Percentiles rank a stretch among this genome's conserved stretches.
Evolutionary conservation across 2,329 filamentous ascomycete species (phyloP).

Genomic region (Xylaria sp.): DNA sequence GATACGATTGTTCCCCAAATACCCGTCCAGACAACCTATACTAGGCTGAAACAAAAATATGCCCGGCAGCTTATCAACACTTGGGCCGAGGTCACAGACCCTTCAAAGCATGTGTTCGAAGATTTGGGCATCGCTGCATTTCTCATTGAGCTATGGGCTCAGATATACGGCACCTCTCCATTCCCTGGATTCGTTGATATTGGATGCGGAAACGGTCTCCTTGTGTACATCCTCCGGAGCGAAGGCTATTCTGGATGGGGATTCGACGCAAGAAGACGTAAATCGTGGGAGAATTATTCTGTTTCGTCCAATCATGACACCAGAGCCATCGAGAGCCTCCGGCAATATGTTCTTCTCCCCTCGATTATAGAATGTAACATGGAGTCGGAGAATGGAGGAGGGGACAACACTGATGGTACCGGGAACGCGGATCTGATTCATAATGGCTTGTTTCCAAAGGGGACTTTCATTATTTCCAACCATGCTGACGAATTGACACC

Average conservation of each 20-base stretch:
- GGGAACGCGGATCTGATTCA: constrained; percentile 42
- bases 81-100: constrained; percentile 88
- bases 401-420: constrained; percentile 9
- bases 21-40: constrained; percentile 80
- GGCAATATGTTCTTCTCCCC: constrained; percentile 54
- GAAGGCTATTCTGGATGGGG: constrained; percentile 89
- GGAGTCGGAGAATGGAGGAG: constrained; percentile 19
- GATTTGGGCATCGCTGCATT: constrained; percentile 91
- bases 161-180: constrained; percentile 66
- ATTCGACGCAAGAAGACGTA: constrained; percentile 85
- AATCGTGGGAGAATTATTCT: constrained; percentile 78
- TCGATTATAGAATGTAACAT: constrained; percentile 39
- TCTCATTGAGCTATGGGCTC: constrained; percentile 85
- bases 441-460: constrained; percentile 68
- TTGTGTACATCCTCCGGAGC: constrained; percentile 77
- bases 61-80: constrained; percentile 68
- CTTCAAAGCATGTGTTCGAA: constrained; percentile 92
- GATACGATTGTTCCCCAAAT: constrained; percentile 79
- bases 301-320: constrained; percentile 14
- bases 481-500: constrained; percentile 95
- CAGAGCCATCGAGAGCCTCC: constrained; percentile 39
- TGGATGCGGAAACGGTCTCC: constrained; percentile 90
- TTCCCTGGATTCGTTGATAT: constrained; percentile 96
- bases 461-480: constrained; percentile 94
- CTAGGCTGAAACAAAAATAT: constrained; percentile 77